Evolutionary conservation across 371 early-diverging fungal genomes (phyloP).

Genomic region (Ordospora pajunii): DNA sequence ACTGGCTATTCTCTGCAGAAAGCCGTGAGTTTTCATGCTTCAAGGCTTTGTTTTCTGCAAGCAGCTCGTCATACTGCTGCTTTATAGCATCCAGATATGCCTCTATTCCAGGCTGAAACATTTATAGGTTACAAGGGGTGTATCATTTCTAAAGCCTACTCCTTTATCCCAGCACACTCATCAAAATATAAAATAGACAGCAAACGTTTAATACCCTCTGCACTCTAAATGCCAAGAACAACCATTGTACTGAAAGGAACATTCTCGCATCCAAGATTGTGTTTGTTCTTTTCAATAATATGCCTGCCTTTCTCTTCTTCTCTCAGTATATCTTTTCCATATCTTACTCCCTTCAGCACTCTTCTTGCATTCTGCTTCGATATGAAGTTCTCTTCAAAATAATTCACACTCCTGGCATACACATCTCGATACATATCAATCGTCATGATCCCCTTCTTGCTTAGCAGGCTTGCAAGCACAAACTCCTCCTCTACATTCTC

Average conservation of each 20-base stretch:
- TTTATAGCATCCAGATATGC: slow-evolving; percentile 31
- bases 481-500: slow-evolving; percentile 26
- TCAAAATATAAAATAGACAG: background rate
- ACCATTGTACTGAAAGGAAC: slow-evolving; percentile 10
- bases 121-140: background rate
- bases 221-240: slow-evolving; percentile 11
- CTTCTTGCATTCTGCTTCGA: slow-evolving; percentile 20
- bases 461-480: background rate
- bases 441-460: background rate
- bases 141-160: background rate
- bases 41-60: slow-evolving; percentile 19
- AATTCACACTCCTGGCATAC: background rate
- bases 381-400: slow-evolving; percentile 15
- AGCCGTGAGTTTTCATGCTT: slow-evolving; percentile 6
- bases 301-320: background rate
- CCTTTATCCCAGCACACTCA: background rate
- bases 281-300: slow-evolving; percentile 23
- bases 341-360: background rate
- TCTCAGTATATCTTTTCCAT: background rate
- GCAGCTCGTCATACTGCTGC: slow-evolving; percentile 17
- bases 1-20: background rate
- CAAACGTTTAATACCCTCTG: background rate
- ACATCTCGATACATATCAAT: slow-evolving; percentile 11
- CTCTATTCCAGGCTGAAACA: slow-evolving; percentile 30
- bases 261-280: slow-evolving; percentile 18